These are phyloP conservation scores for Aspergillus campestris DNA, from an alignment of 495 filamentous ascomycete species.

Conservation along the genomic window DNA sequence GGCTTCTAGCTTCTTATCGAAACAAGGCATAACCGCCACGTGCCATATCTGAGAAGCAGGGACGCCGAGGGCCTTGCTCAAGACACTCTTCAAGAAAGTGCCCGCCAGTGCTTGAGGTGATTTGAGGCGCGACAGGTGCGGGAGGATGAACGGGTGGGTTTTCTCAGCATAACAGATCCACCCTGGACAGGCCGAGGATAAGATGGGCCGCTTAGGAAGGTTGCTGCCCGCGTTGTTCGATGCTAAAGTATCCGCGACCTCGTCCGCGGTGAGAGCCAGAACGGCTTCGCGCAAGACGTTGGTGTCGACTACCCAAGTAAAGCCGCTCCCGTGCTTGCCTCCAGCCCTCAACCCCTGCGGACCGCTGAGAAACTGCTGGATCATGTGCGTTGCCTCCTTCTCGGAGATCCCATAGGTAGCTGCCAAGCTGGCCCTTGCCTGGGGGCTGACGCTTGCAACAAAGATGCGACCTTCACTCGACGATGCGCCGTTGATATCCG, in stretches of 20 bases:
- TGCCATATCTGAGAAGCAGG: slow-evolving; percentile 83
- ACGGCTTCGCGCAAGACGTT: slow-evolving; percentile 70
- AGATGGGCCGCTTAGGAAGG: slow-evolving; percentile 58
- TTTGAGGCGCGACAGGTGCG: slow-evolving; percentile 84
- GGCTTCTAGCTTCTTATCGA: slow-evolving; percentile 97
- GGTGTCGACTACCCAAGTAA: slow-evolving; percentile 82
- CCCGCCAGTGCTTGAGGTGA: slow-evolving; percentile 89
- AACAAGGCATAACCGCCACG: slow-evolving; percentile 93
- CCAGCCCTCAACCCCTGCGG: slow-evolving; percentile 56
- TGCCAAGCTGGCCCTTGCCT: slow-evolving; percentile 79
- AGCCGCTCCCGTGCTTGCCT: slow-evolving; percentile 63
- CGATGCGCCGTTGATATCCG: slow-evolving; percentile 16
- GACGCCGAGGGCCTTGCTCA: slow-evolving; percentile 62
- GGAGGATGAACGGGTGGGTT: slow-evolving; percentile 85
- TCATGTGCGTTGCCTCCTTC: slow-evolving; percentile 67
- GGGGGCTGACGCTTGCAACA: slow-evolving; percentile 85
- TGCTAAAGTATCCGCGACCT: slow-evolving; percentile 46
- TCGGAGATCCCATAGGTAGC: slow-evolving; percentile 68
- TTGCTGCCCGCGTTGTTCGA: slow-evolving; percentile 11
- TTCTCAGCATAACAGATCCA: slow-evolving; percentile 99
- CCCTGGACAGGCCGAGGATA: slow-evolving; percentile 88
- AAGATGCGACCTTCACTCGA: slow-evolving; percentile 57
- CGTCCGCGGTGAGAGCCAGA: slow-evolving; percentile 72
- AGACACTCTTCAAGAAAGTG: slow-evolving; percentile 75
- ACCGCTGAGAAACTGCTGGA: slow-evolving; percentile 70